These are phyloP conservation scores for Herpetospermum pedunculosum DNA, from an alignment of 306 rosid genomes.

Conservation along the genomic window DNA sequence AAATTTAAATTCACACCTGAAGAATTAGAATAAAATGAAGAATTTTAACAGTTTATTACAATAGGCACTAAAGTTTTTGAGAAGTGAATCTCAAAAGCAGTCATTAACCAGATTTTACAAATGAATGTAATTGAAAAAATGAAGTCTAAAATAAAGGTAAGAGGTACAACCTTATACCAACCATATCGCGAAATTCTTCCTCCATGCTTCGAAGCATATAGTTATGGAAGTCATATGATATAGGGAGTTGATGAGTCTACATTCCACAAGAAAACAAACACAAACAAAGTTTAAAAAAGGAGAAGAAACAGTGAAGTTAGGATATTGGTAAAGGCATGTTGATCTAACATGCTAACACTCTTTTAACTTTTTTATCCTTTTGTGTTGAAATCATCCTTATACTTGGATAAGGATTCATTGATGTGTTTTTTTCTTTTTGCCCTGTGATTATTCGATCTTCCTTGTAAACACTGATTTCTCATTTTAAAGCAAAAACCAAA, in stretches of 20 bases:
- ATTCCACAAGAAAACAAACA: not conserved
- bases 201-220: constrained; percentile 98
- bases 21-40: too few relatives aligned
- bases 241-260: constrained; percentile 71
- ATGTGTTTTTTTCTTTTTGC: not conserved
- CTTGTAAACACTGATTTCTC: not conserved
- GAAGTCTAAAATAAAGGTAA: constrained; percentile 5
- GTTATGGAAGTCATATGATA: constrained; percentile 73
- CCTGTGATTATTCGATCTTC: not conserved
- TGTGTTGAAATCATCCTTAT: too few relatives aligned
- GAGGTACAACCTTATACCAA: constrained; percentile 62
- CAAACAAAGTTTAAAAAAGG: constrained; percentile 1
- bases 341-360: not conserved
- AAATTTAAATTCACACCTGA: too few relatives aligned
- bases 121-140: too few relatives aligned
- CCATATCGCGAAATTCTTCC: constrained; percentile 77
- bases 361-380: too few relatives aligned
- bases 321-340: not conserved
- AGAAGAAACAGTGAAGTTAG: constrained; percentile 15
- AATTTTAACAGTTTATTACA: too few relatives aligned
- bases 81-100: too few relatives aligned
- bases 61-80: too few relatives aligned
- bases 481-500: not conserved
- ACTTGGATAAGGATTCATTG: not conserved
- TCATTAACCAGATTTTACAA: too few relatives aligned